These are phyloP conservation scores for Termitomyces sp. DNA, from an alignment of 768 basidiomycete species.

Conservation along the genomic window DNA sequence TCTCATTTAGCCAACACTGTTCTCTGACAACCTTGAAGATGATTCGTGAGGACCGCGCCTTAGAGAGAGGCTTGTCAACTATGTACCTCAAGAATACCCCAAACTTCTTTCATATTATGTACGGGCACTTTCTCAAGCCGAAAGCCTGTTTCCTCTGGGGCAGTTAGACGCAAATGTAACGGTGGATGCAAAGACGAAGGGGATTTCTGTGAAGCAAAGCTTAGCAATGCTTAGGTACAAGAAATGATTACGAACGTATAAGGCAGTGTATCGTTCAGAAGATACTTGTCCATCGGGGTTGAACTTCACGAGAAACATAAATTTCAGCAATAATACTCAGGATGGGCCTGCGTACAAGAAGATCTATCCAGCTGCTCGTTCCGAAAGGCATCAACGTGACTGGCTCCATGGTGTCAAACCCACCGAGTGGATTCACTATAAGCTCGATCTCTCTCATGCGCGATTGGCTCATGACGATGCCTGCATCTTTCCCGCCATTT, in stretches of 20 bases:
- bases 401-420: slow-evolving; percentile 34
- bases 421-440: slow-evolving; percentile 51
- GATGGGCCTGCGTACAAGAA: slow-evolving; percentile 38
- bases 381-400: slow-evolving; percentile 41
- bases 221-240: background rate
- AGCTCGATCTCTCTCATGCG: slow-evolving; percentile 70
- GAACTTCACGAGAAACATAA: slow-evolving; percentile 33
- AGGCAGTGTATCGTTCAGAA: slow-evolving; percentile 60
- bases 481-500: slow-evolving; percentile 39
- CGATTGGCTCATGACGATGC: slow-evolving; percentile 68
- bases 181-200: slow-evolving; percentile 66
- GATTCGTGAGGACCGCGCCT: slow-evolving; percentile 1
- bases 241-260: slow-evolving; percentile 48
- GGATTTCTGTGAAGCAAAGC: slow-evolving; percentile 40
- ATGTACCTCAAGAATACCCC: slow-evolving; percentile 67
- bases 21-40: slow-evolving; percentile 60
- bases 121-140: slow-evolving; percentile 67
- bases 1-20: slow-evolving; percentile 81
- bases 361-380: slow-evolving; percentile 58
- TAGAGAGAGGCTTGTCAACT: background rate
- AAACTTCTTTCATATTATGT: slow-evolving; percentile 65
- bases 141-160: slow-evolving; percentile 76
- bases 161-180: slow-evolving; percentile 55
- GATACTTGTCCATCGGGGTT: slow-evolving; percentile 42
- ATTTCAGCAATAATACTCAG: slow-evolving; percentile 2